phyloP scores from a whole-genome alignment of 2,329 filamentous ascomycete species.

The Sclerotinia spermophila region DNA sequence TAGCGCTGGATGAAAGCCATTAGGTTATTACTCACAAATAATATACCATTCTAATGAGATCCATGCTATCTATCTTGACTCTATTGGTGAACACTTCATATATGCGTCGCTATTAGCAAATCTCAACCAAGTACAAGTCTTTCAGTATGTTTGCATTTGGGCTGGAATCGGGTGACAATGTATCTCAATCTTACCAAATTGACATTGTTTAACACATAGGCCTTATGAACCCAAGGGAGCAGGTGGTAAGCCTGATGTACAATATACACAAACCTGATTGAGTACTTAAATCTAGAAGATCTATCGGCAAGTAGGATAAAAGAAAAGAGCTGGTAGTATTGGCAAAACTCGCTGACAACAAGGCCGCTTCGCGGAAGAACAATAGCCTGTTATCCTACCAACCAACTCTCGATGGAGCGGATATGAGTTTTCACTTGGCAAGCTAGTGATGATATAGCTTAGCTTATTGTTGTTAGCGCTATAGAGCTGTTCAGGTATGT shows the following conservation, averaged over 20 bases:
- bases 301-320: background rate
- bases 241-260: background rate
- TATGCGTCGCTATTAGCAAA: background rate
- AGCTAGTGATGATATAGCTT: background rate
- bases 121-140: background rate
- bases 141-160: background rate
- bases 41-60: background rate
- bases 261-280: background rate
- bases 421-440: background rate
- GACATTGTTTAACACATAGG: background rate
- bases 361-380: rapidly evolving
- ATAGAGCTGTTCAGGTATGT: background rate
- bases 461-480: background rate
- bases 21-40: background rate
- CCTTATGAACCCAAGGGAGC: background rate
- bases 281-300: background rate
- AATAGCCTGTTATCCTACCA: background rate
- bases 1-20: background rate
- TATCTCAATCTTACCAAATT: background rate
- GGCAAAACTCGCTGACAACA: background rate
- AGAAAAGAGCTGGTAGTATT: background rate
- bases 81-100: background rate
- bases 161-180: background rate
- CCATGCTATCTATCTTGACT: background rate
- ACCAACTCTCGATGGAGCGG: background rate